Base-by-base conservation (phyloP, 2,329 filamentous ascomycete species). In the Aschersonia sp. region DNA sequence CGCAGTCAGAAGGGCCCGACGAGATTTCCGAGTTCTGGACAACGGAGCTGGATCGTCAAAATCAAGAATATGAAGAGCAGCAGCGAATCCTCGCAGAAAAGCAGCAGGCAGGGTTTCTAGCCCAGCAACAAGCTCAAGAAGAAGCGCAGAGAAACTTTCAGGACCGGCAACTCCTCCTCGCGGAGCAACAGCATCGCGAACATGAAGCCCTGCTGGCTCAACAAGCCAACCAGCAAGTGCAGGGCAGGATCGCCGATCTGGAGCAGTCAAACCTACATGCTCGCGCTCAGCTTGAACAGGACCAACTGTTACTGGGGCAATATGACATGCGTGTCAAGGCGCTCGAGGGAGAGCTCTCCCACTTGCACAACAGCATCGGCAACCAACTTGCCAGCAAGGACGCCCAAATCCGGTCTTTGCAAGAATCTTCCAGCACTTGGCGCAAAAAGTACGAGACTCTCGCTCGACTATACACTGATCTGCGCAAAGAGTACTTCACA, bases 11-110 rank as follows among this genome's bases (percentile, higher is more conserved):
- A 4, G 92, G 96, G 58, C 91, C 91, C 0, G 89, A 92, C 59
- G 88, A 94, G 45, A 97, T 98, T 60, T 87, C 87, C 47, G 92
- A 98, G 58, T 98, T 98, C 65, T 98, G 92, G 92, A 94, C 94
- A 68, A 86, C 80, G 56, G 89, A 97, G 64, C 78, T 95, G 52
- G 84, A 85, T 54, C 78, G 89, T 35, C 89, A 96, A 63, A 94
- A 97, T 63, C 82, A 89, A 55, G 89, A 95, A 62, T 98, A 94
- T 59, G 92, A 94, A 61, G 88, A 89, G 44, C 91, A 98, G 65
- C 92, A 98, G 68, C 78, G 83, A 40, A 81, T 92, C 12, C 68
- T 98, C 44, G 85, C 94, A 59, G 84, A 91, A 56, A 86, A 91
- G 54, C 91, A 89, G 69, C 83, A 89, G 54, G 80, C 86, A 9